Evolutionary conservation across 1,284 basidiomycete genomes (phyloP).

Genomic region (Polyporus tsugae): DNA sequence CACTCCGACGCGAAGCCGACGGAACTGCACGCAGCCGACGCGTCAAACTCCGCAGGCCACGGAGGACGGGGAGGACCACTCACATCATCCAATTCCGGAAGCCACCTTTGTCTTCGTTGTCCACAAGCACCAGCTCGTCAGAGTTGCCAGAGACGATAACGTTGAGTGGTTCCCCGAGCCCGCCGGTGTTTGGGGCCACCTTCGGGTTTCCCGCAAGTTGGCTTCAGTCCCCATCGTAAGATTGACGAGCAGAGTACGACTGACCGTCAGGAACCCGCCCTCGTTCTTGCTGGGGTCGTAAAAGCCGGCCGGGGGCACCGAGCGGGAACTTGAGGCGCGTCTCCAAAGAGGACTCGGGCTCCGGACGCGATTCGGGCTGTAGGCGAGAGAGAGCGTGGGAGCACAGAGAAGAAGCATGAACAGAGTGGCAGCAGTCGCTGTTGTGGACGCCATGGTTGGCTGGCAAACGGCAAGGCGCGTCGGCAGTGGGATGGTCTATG

Average conservation of each 20-base stretch:
- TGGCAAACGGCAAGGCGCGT: slow-evolving; percentile 27
- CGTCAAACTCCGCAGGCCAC: slow-evolving; percentile 9
- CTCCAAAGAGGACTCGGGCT: slow-evolving; percentile 35
- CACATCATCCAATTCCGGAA: slow-evolving; percentile 82
- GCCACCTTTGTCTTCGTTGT: slow-evolving; percentile 71
- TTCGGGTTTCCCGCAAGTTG: slow-evolving; percentile 6
- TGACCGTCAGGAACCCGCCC: slow-evolving; percentile 58
- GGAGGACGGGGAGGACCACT: slow-evolving; percentile 33
- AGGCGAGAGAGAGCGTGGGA: slow-evolving; percentile 33
- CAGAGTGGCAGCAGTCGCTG: slow-evolving; percentile 22
- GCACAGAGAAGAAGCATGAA: slow-evolving; percentile 39
- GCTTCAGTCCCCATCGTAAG: background rate
- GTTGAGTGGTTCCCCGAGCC: slow-evolving; percentile 92
- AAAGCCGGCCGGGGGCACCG: slow-evolving; percentile 51
- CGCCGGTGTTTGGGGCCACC: slow-evolving; percentile 64
- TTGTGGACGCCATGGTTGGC: slow-evolving; percentile 39
- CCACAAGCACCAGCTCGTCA: slow-evolving; percentile 74
- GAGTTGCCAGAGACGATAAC: slow-evolving; percentile 87
- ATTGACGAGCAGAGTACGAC: slow-evolving; percentile 24
- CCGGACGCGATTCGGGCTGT: slow-evolving; percentile 16
- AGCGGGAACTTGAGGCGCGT: slow-evolving; percentile 20
- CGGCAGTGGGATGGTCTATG: slow-evolving; percentile 14
- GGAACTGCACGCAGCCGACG: slow-evolving; percentile 44
- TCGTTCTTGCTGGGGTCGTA: slow-evolving; percentile 51
- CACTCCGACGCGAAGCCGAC: slow-evolving; percentile 84